Conservation (phyloP, 352 stramenopile species). For the Phytopythium delawarense region DNA sequence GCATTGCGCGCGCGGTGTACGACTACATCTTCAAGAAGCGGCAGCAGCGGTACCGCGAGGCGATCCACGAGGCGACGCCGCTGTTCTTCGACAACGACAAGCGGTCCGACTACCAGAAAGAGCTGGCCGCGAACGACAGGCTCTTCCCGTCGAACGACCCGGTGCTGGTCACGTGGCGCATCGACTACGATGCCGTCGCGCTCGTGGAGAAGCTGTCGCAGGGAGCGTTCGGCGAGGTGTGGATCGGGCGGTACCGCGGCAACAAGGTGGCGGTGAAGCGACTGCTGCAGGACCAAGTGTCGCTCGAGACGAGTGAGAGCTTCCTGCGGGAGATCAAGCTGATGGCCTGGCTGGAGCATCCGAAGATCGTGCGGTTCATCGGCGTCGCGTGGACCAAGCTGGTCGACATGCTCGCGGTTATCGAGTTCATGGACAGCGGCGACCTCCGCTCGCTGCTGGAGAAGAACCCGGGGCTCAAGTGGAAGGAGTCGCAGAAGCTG, state of each 20-base stretch:
- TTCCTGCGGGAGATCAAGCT: slow-evolving; percentile 71
- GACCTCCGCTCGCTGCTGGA: slow-evolving; percentile 58
- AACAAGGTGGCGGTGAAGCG: slow-evolving; percentile 56
- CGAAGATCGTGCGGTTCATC: slow-evolving; percentile 64
- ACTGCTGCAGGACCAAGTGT: slow-evolving; percentile 38
- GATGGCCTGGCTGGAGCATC: slow-evolving; percentile 66
- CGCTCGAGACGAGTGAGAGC: slow-evolving; percentile 46
- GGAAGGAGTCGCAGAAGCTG: slow-evolving; percentile 28
- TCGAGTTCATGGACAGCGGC: slow-evolving; percentile 68
- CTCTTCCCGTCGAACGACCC: slow-evolving; percentile 69
- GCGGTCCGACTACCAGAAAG: slow-evolving; percentile 51
- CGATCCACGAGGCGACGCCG: slow-evolving; percentile 65
- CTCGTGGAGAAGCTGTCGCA: slow-evolving; percentile 63
- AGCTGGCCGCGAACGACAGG: slow-evolving; percentile 51
- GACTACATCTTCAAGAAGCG: slow-evolving; percentile 31
- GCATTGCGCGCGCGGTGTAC: slow-evolving; percentile 37
- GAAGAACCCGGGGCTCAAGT: slow-evolving; percentile 19
- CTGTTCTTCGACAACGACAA: slow-evolving; percentile 70
- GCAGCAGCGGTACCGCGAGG: slow-evolving; percentile 34
- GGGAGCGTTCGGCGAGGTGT: slow-evolving; percentile 68
- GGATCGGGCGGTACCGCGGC: slow-evolving; percentile 62
- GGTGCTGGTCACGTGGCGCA: slow-evolving; percentile 64
- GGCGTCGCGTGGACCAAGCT: slow-evolving; percentile 70
- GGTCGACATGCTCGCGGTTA: slow-evolving; percentile 61
- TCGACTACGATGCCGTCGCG: slow-evolving; percentile 66